phyloP scores from a whole-genome alignment of 2,329 filamentous ascomycete species.

The Hypoxylon sp. region DNA sequence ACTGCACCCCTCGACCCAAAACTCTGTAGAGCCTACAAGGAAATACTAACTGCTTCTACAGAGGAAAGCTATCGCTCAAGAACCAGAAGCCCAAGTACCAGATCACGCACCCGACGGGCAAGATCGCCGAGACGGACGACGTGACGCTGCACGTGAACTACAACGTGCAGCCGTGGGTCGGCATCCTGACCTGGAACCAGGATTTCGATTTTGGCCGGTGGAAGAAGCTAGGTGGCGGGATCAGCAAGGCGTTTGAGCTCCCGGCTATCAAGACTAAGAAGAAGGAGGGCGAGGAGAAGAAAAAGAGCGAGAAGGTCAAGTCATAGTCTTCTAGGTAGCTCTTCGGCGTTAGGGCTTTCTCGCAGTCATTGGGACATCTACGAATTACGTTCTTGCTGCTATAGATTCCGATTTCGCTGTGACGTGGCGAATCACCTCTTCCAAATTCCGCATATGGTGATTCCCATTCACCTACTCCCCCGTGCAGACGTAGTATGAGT shows the following conservation, averaged over 20 bases:
- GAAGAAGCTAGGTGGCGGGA: conserved; percentile 75
- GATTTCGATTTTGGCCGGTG: conserved; percentile 70
- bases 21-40: no score
- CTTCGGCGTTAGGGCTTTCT: neutral
- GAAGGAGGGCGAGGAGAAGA: conserved; percentile 56
- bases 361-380: neutral
- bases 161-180: conserved; percentile 98
- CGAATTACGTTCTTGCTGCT: neutral
- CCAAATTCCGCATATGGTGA: neutral
- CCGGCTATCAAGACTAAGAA: conserved; percentile 76
- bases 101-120: conserved; percentile 89
- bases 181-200: conserved; percentile 85
- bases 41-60: conserved; percentile 49
- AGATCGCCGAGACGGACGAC: conserved; percentile 79
- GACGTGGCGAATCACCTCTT: neutral
- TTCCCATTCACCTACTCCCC: neutral
- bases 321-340: neutral
- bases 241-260: conserved; percentile 74
- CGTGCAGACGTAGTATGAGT: neutral
- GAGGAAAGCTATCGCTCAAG: conserved; percentile 81
- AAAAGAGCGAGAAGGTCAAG: conserved; percentile 3
- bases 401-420: neutral
- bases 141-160: conserved; percentile 88
- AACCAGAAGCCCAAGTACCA: conserved; percentile 97
- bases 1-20: neutral